Evolutionary conservation across 176 grass and related monocot species (phyloP).

Genomic region (Thinopyrum elongatum): DNA sequence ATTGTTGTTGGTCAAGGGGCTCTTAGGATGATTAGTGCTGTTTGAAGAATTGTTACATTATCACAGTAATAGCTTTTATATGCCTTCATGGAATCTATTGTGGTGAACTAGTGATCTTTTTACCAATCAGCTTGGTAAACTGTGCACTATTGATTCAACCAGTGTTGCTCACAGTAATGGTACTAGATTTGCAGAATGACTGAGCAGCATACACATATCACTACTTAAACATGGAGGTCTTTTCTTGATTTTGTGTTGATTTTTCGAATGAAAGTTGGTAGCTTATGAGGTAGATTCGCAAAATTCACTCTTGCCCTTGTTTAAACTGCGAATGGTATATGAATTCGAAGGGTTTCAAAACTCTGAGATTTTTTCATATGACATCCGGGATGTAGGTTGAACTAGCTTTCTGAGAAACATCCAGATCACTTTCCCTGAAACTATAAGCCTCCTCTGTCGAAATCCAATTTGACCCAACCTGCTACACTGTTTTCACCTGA

Average conservation of each 20-base stretch:
- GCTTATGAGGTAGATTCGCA: not conserved
- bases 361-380: not conserved
- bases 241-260: not conserved
- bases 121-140: not conserved
- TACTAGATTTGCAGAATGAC: not conserved
- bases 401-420: not conserved
- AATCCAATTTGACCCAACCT: not conserved
- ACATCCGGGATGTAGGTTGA: not conserved
- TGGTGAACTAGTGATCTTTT: not conserved
- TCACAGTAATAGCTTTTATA: not conserved
- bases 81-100: not conserved
- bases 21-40: not conserved
- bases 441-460: not conserved
- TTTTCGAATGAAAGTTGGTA: not conserved
- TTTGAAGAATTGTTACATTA: not conserved
- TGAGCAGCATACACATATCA: not conserved
- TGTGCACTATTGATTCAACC: not conserved
- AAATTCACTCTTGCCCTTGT: not conserved
- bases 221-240: not conserved
- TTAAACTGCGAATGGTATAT: not conserved
- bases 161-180: not conserved
- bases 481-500: not conserved
- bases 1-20: not conserved
- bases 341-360: not conserved
- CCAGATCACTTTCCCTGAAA: not conserved